Conservation (phyloP, 2,329 filamentous ascomycete species). For the Polytolypa hystricis region DNA sequence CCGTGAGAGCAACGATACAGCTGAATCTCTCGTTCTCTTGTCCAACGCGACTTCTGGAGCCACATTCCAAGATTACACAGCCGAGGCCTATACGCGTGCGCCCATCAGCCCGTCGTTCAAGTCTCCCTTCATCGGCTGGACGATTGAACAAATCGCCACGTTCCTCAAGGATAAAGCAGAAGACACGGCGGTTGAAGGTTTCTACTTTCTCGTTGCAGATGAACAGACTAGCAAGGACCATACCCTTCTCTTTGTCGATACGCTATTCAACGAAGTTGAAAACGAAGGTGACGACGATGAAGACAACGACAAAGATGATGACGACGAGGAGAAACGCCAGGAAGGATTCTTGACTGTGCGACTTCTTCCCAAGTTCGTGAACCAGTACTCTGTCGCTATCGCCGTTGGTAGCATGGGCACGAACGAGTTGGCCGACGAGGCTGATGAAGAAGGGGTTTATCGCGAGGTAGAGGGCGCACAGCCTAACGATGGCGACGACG, state of each 20-base stretch:
- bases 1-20: neutral
- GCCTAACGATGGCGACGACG: no score
- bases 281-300: no score
- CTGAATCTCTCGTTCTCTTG: neutral
- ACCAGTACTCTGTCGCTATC: neutral
- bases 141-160: neutral
- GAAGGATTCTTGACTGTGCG: neutral
- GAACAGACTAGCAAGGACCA: neutral
- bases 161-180: neutral
- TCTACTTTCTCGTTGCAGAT: neutral
- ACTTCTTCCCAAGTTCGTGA: neutral
- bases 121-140: conserved; percentile 1
- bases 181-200: neutral
- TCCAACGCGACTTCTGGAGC: neutral
- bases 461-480: no score
- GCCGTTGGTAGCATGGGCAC: neutral
- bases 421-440: neutral
- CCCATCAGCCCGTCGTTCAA: neutral
- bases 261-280: no score
- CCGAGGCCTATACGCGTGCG: neutral
- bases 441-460: conserved; percentile 1
- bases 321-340: neutral
- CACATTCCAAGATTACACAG: neutral
- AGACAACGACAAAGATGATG: no score
- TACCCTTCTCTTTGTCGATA: neutral